Percentiles rank a stretch among this genome's conserved stretches.
Conservation (phyloP, 768 basidiomycete genomes). For the Mycena venus region DNA sequence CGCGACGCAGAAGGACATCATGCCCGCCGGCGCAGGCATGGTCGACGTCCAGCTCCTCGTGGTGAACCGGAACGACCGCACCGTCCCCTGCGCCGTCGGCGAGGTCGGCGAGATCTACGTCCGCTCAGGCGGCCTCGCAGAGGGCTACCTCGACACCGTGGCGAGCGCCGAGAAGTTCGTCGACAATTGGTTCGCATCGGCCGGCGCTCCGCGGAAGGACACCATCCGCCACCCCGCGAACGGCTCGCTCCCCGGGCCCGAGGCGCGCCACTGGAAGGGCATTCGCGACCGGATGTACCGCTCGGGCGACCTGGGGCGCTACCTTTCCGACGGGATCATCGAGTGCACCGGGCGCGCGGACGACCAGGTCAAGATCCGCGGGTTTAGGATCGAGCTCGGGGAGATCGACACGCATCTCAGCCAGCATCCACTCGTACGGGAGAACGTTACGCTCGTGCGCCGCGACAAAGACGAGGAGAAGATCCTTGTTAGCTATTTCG, state of each 20-base stretch:
- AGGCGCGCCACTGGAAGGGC: constrained; percentile 91
- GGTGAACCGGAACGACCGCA: constrained; percentile 90
- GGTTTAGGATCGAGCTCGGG: constrained; percentile 97
- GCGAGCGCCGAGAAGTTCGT: constrained; percentile 95
- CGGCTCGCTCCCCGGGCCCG: constrained; percentile 74
- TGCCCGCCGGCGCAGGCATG: constrained; percentile 98
- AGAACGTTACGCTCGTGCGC: constrained; percentile 97
- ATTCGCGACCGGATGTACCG: constrained; percentile 98
- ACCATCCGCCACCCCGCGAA: constrained; percentile 74
- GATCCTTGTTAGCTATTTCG: constrained; percentile 97
- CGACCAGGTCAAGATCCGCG: constrained; percentile 99
- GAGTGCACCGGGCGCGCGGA: constrained; percentile 98
- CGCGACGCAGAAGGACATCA: constrained; percentile 94
- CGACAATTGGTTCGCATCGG: constrained; percentile 91
- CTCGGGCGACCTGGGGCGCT: constrained; percentile 96
- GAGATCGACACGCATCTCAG: constrained; percentile 98
- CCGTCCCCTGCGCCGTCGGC: constrained; percentile 90
- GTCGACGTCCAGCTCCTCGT: constrained; percentile 97
- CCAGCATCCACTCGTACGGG: constrained; percentile 93
- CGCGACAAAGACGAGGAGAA: constrained; percentile 99
- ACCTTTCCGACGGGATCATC: constrained; percentile 91
- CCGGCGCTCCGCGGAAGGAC: constrained; percentile 68
- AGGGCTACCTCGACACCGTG: constrained; percentile 90
- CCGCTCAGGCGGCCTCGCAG: constrained; percentile 93
- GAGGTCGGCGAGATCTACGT: constrained; percentile 99